Percentiles rank a stretch among this genome's conserved stretches.
Evolutionary conservation across 805 yeast genomes (phyloP).

Genomic region (Lipomyces japonicus): DNA sequence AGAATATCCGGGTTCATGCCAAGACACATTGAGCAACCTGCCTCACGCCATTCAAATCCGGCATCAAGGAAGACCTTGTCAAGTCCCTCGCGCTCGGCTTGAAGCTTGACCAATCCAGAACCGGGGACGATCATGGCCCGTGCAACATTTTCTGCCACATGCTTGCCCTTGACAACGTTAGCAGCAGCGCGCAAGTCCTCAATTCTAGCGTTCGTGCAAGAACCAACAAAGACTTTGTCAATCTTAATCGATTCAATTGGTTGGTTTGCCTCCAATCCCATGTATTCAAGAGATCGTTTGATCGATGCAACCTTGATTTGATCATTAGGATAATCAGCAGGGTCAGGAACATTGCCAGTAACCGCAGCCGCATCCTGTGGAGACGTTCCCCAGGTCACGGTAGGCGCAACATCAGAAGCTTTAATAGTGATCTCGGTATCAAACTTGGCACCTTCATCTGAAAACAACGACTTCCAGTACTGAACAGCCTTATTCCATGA

Average conservation of each 20-base stretch:
- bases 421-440: conserved; percentile 78
- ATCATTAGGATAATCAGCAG: conserved; percentile 50
- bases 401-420: conserved; percentile 85
- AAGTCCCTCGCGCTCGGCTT: conserved; percentile 93
- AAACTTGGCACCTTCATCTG: conserved; percentile 87
- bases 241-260: conserved; percentile 70
- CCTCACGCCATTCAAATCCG: conserved; percentile 98
- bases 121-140: conserved; percentile 95
- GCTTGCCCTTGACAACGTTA: conserved; percentile 81
- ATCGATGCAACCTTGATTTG: conserved; percentile 76
- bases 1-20: conserved; percentile 99
- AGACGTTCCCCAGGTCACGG: conserved; percentile 99
- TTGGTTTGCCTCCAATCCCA: conserved; percentile 83
- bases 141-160: conserved; percentile 75
- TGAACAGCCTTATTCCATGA: conserved; percentile 93
- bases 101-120: conserved; percentile 87
- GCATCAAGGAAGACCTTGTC: conserved; percentile 87
- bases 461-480: conserved; percentile 84
- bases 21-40: conserved; percentile 98
- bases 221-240: conserved; percentile 96
- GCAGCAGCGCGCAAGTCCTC: conserved; percentile 98
- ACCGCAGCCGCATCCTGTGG: conserved; percentile 98
- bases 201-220: conserved; percentile 96
- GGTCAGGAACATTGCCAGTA: conserved; percentile 87
- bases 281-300: conserved; percentile 86